Evolutionary conservation across 768 basidiomycete genomes (phyloP).

Genomic region (Amanita muscaria): DNA sequence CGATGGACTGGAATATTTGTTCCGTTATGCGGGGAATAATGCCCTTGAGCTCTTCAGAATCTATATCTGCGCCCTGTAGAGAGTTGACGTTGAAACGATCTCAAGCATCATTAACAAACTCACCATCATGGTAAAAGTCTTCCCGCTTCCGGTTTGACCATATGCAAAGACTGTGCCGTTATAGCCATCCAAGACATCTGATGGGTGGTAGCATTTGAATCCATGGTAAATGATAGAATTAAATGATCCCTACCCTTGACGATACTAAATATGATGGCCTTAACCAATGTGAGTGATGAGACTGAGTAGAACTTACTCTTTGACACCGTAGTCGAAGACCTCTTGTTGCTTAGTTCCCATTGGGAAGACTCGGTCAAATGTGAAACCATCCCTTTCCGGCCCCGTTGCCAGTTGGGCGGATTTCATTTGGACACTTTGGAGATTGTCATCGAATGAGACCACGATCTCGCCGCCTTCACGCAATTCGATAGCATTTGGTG

Average conservation of each 20-base stretch:
- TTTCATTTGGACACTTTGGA: slow-evolving; percentile 77
- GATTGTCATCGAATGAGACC: slow-evolving; percentile 79
- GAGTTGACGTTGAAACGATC: slow-evolving; percentile 8
- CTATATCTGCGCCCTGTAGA: slow-evolving; percentile 90
- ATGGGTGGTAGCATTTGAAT: background rate
- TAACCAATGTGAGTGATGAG: slow-evolving; percentile 6
- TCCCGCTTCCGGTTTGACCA: slow-evolving; percentile 83
- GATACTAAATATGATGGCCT: slow-evolving; percentile 43
- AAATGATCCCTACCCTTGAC: slow-evolving; percentile 59
- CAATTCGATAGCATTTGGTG: slow-evolving; percentile 84
- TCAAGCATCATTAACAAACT: slow-evolving; percentile 9
- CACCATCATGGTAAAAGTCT: slow-evolving; percentile 99
- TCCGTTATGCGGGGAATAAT: slow-evolving; percentile 98
- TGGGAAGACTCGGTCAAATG: slow-evolving; percentile 94
- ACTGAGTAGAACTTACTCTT: slow-evolving; percentile 59
- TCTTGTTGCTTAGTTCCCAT: slow-evolving; percentile 86
- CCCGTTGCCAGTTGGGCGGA: slow-evolving; percentile 61
- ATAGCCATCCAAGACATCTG: slow-evolving; percentile 97
- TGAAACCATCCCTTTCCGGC: slow-evolving; percentile 95
- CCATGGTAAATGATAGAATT: background rate
- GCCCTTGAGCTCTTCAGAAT: slow-evolving; percentile 86
- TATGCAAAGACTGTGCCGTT: slow-evolving; percentile 93
- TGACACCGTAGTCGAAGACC: slow-evolving; percentile 98
- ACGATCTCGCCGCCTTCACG: slow-evolving; percentile 86
- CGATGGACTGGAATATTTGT: slow-evolving; percentile 97